These are phyloP conservation scores for Margaritispora aquatica DNA, from an alignment of 495 filamentous ascomycete genomes.

Conservation along the genomic window DNA sequence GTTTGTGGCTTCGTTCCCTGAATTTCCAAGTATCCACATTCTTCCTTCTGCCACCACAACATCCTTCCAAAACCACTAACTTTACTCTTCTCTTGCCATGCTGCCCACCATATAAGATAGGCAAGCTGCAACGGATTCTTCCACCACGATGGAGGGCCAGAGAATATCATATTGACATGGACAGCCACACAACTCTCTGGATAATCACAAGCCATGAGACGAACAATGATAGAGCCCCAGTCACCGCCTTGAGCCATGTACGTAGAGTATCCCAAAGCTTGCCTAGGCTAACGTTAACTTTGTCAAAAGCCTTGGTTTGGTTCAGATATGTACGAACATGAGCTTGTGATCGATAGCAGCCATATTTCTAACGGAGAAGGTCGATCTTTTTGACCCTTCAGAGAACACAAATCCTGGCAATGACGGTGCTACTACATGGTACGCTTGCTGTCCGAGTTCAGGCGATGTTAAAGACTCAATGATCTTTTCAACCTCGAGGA, in stretches of 20 bases:
- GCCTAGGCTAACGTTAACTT: not conserved
- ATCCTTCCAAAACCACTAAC: slow-evolving; percentile 17
- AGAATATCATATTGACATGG: slow-evolving; percentile 35
- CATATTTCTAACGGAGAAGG: slow-evolving; percentile 50
- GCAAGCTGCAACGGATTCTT: slow-evolving; percentile 3
- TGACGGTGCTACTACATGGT: slow-evolving; percentile 62
- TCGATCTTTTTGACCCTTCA: slow-evolving; percentile 24
- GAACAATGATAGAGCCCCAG: slow-evolving; percentile 60
- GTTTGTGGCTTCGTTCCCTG: slow-evolving; percentile 56
- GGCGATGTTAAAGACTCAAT: slow-evolving; percentile 47
- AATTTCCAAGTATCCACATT: slow-evolving; percentile 19
- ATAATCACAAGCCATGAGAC: slow-evolving; percentile 47
- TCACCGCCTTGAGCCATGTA: slow-evolving; percentile 69
- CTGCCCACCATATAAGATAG: slow-evolving; percentile 12
- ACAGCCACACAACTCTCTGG: slow-evolving; percentile 50
- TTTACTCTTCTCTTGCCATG: slow-evolving; percentile 5
- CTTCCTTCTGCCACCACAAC: slow-evolving; percentile 25
- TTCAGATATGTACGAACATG: slow-evolving; percentile 35
- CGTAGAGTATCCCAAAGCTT: slow-evolving; percentile 52
- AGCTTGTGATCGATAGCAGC: slow-evolving; percentile 55
- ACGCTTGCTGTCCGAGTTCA: slow-evolving; percentile 38
- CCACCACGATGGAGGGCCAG: slow-evolving; percentile 9
- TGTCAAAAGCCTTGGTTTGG: not conserved
- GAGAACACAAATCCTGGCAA: slow-evolving; percentile 65
- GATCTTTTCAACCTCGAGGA: slow-evolving; percentile 60